Conservation (phyloP, 139 green algal species). For the Volvox reticuliferus region DNA sequence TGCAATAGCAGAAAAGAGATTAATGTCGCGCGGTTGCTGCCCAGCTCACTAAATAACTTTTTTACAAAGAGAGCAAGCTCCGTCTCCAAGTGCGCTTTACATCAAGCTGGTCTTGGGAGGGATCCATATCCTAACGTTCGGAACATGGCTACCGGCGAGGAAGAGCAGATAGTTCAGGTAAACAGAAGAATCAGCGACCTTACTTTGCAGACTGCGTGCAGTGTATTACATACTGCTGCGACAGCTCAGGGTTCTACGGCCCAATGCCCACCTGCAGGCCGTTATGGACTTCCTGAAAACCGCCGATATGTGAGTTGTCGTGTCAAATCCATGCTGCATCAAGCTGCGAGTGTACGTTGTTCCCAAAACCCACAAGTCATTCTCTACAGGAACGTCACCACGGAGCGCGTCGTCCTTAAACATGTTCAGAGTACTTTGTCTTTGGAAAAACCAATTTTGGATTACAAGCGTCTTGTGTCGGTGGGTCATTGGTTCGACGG, state of each 20-base stretch:
- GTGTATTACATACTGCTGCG: not conserved
- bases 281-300: constrained; percentile 24
- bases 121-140: too few relatives aligned
- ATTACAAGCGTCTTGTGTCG: constrained; percentile 25
- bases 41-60: too few relatives aligned
- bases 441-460: not conserved
- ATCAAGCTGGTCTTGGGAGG: too few relatives aligned
- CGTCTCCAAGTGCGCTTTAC: too few relatives aligned
- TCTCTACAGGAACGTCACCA: not conserved
- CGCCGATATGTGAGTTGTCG: constrained; percentile 15
- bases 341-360: not conserved
- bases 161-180: constrained; percentile 9
- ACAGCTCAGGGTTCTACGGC: not conserved
- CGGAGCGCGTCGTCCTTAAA: constrained; percentile 5
- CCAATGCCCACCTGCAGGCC: not conserved
- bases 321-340: too few relatives aligned
- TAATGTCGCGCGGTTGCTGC: too few relatives aligned
- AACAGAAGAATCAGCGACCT: not conserved
- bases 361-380: not conserved
- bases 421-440: not conserved
- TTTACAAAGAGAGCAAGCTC: too few relatives aligned
- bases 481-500: not conserved
- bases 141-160: not conserved
- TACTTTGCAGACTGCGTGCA: too few relatives aligned
- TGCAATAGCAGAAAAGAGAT: not conserved